These are phyloP conservation scores for Diaporthe longicolla DNA, from an alignment of 2,329 filamentous ascomycete species.

Conservation along the genomic window DNA sequence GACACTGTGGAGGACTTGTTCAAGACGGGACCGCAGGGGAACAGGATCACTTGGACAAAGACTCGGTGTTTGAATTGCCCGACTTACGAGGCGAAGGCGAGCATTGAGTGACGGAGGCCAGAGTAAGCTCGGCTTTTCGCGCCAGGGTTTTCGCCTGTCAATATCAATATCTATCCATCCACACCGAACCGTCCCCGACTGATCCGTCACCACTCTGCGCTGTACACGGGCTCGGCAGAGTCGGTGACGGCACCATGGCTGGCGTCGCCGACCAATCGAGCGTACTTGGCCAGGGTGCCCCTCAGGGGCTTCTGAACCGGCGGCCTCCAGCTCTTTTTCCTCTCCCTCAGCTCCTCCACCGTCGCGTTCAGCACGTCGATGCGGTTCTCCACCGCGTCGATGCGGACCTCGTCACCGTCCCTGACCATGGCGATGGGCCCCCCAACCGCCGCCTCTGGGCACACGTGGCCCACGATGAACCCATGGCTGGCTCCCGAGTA, in stretches of 20 bases:
- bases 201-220: slow-evolving; percentile 42
- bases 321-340: slow-evolving; percentile 74
- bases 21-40: too few species aligned
- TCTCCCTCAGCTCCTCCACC: slow-evolving; percentile 75
- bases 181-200: background rate
- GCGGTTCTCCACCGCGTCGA: slow-evolving; percentile 85
- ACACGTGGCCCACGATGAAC: slow-evolving; percentile 94
- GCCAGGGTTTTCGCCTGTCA: background rate
- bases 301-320: slow-evolving; percentile 82
- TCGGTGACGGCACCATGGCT: slow-evolving; percentile 94
- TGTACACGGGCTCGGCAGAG: slow-evolving; percentile 49
- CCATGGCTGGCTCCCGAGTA: slow-evolving; percentile 92
- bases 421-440: slow-evolving; percentile 88
- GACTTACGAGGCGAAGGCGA: too few species aligned
- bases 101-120: background rate
- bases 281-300: slow-evolving; percentile 92
- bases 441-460: slow-evolving; percentile 89
- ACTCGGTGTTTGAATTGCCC: too few species aligned
- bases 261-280: slow-evolving; percentile 87
- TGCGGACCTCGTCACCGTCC: slow-evolving; percentile 87
- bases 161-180: background rate
- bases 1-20: too few species aligned
- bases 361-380: slow-evolving; percentile 75
- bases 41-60: too few species aligned
- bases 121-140: too few species aligned